Conservation (phyloP, 2,329 filamentous ascomycete genomes). For the Cladosporium cucumerinum region DNA sequence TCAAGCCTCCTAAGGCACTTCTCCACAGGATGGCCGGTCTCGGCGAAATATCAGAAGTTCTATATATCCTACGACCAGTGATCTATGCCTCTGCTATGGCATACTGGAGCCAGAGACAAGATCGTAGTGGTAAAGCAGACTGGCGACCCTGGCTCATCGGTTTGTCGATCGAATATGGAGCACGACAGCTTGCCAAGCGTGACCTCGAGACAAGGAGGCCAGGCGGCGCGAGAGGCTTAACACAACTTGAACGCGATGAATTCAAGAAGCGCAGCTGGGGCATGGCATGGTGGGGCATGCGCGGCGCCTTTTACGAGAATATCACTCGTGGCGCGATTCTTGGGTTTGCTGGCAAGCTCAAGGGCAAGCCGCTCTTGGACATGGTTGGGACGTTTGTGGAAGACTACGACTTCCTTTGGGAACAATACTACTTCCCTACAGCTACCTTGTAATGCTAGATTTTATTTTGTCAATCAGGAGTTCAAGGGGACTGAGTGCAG, state of each 20-base stretch:
- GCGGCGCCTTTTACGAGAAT: slow-evolving; percentile 94
- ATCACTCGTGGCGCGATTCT: slow-evolving; percentile 69
- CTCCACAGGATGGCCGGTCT: slow-evolving; percentile 72
- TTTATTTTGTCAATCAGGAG: slow-evolving; percentile 8
- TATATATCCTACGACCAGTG: slow-evolving; percentile 87
- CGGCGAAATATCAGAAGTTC: slow-evolving; percentile 80
- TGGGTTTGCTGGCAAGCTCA: slow-evolving; percentile 67
- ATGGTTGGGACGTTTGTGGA: slow-evolving; percentile 83
- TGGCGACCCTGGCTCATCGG: slow-evolving; percentile 94
- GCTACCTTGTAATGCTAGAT: slow-evolving; percentile 48
- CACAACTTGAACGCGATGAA: slow-evolving; percentile 84
- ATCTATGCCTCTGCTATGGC: slow-evolving; percentile 82
- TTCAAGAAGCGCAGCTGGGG: slow-evolving; percentile 83
- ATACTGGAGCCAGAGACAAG: slow-evolving; percentile 52
- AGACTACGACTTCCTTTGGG: slow-evolving; percentile 97
- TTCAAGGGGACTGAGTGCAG: slow-evolving; percentile 4
- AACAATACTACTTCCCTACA: slow-evolving; percentile 89
- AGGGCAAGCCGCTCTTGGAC: slow-evolving; percentile 69
- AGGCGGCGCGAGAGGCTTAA: slow-evolving; percentile 71
- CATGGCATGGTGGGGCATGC: slow-evolving; percentile 93
- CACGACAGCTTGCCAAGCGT: slow-evolving; percentile 74
- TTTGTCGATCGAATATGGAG: slow-evolving; percentile 78
- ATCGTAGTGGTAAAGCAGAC: slow-evolving; percentile 69
- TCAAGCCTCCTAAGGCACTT: slow-evolving; percentile 84
- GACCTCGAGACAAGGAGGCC: slow-evolving; percentile 62